Evolutionary conservation across 345 rosid genomes (phyloP), one percentile per base, ranked within the genome.

Genomic region (Anacardium occidentale): DNA sequence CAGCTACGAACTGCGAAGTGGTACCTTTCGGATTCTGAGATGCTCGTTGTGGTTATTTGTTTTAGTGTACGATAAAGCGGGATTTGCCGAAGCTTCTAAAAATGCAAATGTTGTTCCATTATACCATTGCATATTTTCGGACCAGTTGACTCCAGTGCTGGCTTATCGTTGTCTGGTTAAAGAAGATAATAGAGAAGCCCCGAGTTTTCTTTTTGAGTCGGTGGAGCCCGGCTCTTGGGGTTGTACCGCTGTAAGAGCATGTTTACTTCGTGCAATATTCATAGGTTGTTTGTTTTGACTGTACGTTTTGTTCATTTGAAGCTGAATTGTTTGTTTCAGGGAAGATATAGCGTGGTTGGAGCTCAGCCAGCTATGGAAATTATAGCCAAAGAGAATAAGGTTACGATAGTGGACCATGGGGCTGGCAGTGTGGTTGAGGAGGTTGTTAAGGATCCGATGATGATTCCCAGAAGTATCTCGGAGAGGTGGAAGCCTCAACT

Each of bases 131-230:
- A 84, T 95, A 63, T 95, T 95, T 85, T 83, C 92, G 2, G 99
- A 95, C 76, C 96, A 89, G 67, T 92, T 92, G 13, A 95, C 94
- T 60, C 99, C 97, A 0, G 89, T 95, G 62, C 78, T 87, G 67
- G 99, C 96, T 54, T 92, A 90, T 67, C 88, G 98, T 47, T 95
- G 99, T 78, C 66, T 95, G 76, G 98, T 90, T n/a, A 79, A 78
- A 72, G 97, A 86, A 77, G 92, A 92, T 64, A 96, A 95, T 66
- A 83, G 86, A 44, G 98, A 95, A 48, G 86, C 92, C 64, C 98
- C 99, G 0, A 90, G 97, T 78, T 95, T 95, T 77, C 94, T 90
- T 20, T 95, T 83, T 44, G 98, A 95, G 79, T 85, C 98, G 0
- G 94, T 89, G 17, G 88, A 92, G 81, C 92, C 95, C 18, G 92